Base-by-base conservation (phyloP, 2,329 filamentous ascomycete genomes). In the Calonectria ilicicola region DNA sequence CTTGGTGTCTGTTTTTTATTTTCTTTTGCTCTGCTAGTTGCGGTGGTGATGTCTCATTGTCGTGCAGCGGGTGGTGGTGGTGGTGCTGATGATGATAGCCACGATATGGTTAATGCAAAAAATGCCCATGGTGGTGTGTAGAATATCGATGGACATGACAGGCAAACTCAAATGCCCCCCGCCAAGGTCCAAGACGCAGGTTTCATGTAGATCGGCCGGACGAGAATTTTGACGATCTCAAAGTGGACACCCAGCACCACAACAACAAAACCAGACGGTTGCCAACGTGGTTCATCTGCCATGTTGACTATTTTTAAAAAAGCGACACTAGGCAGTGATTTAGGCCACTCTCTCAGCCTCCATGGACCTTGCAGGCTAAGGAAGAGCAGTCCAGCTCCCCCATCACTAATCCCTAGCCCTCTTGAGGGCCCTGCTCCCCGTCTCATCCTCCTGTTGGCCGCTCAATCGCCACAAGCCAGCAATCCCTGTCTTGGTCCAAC, bases 201-300 rank as follows among this genome's bases (percentile, higher is more conserved):
- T 60, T 60, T 60, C 53, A 60, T 60, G 53, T 40, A 60, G 53
- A 60, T 60, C 53, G 53, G 53, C 21, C 23, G 35, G 44, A 32
- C 35, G 21, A 60, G 53, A 35, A 40, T 60, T 40, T 60, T 10
- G 53, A 60, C 32, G 53, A 60, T 60, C 53, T 60, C 53, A 40
- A 60, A 60, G 53, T 60, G 35, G 53, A 40, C 35, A 40, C 32
- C 53, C 32, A 23, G 35, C n/a, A 23, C 32, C 53, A 35, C 32
- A 40, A 21, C 32, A 60, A 60, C 53, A 60, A 26, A n/a, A 60
- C 53, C 21, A 60, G 35, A 38, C 29, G 27, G 14, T 35, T 9
- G 53, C n/a, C 32, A 26, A 58, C 32, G 53, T 60, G 21, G 32
- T 40, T 40, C 21, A 60, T 60, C 53, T 27, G n/a, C 32, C 53